Evolutionary conservation across 306 rosid genomes (phyloP).

Genomic region (Ormosia semicastrata): DNA sequence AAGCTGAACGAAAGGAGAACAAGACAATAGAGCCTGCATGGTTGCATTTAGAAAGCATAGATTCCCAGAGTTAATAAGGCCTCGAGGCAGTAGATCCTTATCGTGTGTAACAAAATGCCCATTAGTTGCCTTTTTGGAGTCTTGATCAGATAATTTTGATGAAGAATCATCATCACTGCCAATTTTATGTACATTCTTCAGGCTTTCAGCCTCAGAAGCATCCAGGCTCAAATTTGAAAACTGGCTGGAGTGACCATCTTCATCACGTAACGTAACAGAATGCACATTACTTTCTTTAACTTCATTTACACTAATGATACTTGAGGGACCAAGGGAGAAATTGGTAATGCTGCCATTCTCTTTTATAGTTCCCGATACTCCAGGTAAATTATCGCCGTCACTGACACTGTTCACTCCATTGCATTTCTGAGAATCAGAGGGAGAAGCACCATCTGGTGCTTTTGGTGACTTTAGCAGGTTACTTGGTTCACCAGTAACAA

Average conservation of each 20-base stretch:
- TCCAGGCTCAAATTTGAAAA: conserved; percentile 50
- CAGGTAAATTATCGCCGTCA: conserved; percentile 22
- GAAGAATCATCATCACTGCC: conserved; percentile 35
- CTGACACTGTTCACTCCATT: conserved; percentile 36
- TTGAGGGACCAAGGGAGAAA: conserved; percentile 4
- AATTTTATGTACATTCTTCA: conserved; percentile 34
- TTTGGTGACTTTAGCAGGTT: conserved; percentile 29
- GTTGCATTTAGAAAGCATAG: conserved; percentile 90
- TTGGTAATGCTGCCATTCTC: conserved; percentile 51
- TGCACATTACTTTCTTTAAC: background rate
- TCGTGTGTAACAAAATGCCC: conserved; percentile 40
- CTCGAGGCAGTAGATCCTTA: conserved; percentile 63
- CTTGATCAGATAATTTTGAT: conserved; percentile 28
- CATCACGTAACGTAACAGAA: conserved; percentile 20
- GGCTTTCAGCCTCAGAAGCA: conserved; percentile 33
- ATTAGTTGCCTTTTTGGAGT: conserved; percentile 41
- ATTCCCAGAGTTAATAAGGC: conserved; percentile 84
- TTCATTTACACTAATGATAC: conserved; percentile 36
- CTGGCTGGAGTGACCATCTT: conserved; percentile 39
- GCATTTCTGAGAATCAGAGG: conserved; percentile 31
- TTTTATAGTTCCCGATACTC: conserved; percentile 28
- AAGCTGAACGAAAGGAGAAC: conserved; percentile 82
- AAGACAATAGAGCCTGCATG: conserved; percentile 87
- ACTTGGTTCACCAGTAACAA: conserved; percentile 38
- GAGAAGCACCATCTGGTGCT: conserved; percentile 24